These are phyloP conservation scores for Mycena epipterygia DNA, from an alignment of 768 basidiomycete species.

Conservation along the genomic window DNA sequence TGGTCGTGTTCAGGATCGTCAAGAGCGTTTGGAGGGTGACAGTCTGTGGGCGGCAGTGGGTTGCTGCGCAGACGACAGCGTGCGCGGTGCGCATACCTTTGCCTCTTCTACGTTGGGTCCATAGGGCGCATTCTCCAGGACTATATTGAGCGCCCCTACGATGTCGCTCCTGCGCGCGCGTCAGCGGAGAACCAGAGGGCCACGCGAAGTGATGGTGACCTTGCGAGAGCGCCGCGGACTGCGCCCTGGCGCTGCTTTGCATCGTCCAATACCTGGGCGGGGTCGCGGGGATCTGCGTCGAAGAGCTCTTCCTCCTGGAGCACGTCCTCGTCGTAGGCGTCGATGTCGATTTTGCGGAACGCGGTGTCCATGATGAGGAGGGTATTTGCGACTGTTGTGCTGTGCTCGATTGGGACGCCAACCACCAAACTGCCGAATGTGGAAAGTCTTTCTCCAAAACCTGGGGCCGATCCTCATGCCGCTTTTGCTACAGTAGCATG, in stretches of 20 bases:
- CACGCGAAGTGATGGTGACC: constrained; percentile 60
- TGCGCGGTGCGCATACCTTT: constrained; percentile 69
- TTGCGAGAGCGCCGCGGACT: constrained; percentile 81
- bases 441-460: not conserved
- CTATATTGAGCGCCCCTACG: constrained; percentile 74
- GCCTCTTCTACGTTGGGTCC: constrained; percentile 91
- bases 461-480: no score
- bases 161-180: constrained; percentile 75
- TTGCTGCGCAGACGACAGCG: not conserved
- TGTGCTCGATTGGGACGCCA: not conserved
- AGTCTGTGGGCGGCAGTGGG: constrained; percentile 59
- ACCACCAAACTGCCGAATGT: not conserved
- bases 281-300: constrained; percentile 86
- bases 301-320: constrained; percentile 89
- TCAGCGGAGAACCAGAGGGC: not conserved
- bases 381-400: constrained; percentile 9
- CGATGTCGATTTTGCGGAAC: constrained; percentile 96
- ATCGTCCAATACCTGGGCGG: constrained; percentile 79
- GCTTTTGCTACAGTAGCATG: not conserved
- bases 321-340: constrained; percentile 92
- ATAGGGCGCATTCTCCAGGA: constrained; percentile 88
- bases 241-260: constrained; percentile 80
- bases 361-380: constrained; percentile 58
- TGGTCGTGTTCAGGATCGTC: constrained; percentile 94
- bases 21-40: constrained; percentile 85